phyloP scores from a whole-genome alignment of 805 yeast species.

The Lipomyces sp. region DNA sequence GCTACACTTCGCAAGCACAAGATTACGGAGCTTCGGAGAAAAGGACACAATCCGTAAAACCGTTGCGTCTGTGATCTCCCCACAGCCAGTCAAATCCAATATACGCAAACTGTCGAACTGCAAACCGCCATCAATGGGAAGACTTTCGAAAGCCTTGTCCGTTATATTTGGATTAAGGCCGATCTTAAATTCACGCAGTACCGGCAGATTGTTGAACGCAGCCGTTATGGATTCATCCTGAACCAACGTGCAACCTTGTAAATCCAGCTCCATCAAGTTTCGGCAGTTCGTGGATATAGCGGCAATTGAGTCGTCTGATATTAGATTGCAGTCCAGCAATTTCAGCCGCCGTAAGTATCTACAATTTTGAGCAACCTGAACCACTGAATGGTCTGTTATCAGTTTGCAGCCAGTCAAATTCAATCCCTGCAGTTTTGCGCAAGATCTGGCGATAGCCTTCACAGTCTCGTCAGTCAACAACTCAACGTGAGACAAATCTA shows the following conservation, averaged over 20 bases:
- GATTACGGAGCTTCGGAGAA: conserved; percentile 87
- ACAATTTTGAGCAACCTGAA: conserved; percentile 63
- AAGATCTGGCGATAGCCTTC: conserved; percentile 65
- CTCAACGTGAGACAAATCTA: conserved; percentile 82
- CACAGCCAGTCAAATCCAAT: conserved; percentile 83
- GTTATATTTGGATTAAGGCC: conserved; percentile 66
- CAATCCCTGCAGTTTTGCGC: conserved; percentile 82
- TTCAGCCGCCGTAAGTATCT: conserved; percentile 81
- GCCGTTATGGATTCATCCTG: conserved; percentile 64
- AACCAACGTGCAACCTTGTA: conserved; percentile 78
- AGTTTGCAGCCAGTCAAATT: conserved; percentile 83
- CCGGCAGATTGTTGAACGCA: conserved; percentile 66
- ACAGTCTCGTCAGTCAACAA: conserved; percentile 74
- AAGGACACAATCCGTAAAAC: conserved; percentile 70
- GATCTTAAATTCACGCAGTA: conserved; percentile 81
- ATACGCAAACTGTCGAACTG: conserved; percentile 69
- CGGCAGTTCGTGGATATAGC: conserved; percentile 74
- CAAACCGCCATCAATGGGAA: conserved; percentile 13
- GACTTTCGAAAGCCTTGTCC: conserved; percentile 60
- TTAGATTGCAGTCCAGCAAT: conserved; percentile 68
- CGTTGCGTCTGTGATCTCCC: conserved; percentile 75
- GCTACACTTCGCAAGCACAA: conserved; percentile 86
- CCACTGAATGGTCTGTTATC: conserved; percentile 69
- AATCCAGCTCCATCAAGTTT: conserved; percentile 83
- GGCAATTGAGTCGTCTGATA: conserved; percentile 66